Conservation (phyloP, 1,139 yeast species). For the Blastobotrys aristatus region DNA sequence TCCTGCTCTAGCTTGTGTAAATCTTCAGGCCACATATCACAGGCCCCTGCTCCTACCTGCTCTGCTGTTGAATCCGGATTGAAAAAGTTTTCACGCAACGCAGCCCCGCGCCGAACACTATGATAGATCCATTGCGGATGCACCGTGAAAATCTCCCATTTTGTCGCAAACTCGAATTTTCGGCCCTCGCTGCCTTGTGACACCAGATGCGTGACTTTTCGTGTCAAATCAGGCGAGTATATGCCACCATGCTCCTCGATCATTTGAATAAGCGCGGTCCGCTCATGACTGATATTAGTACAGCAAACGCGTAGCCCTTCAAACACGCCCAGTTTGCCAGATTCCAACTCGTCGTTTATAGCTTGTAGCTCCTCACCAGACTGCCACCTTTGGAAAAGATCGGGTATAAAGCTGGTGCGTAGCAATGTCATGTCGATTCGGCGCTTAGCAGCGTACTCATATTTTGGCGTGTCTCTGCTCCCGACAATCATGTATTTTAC, state of each 20-base stretch:
- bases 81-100: slow-evolving; percentile 48
- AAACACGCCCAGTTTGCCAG: slow-evolving; percentile 42
- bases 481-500: slow-evolving; percentile 68
- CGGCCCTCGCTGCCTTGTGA: slow-evolving; percentile 49
- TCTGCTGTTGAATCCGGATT: slow-evolving; percentile 35
- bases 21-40: slow-evolving; percentile 41
- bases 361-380: slow-evolving; percentile 41
- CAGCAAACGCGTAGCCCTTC: slow-evolving; percentile 46
- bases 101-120: slow-evolving; percentile 56
- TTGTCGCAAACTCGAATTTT: slow-evolving; percentile 56
- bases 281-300: slow-evolving; percentile 42
- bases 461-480: slow-evolving; percentile 60
- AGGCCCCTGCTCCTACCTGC: slow-evolving; percentile 45
- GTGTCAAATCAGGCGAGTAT: slow-evolving; percentile 53
- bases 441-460: slow-evolving; percentile 53
- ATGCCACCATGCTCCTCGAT: slow-evolving; percentile 55
- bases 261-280: slow-evolving; percentile 36
- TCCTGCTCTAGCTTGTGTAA: slow-evolving; percentile 16
- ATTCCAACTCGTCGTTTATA: slow-evolving; percentile 29
- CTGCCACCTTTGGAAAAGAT: slow-evolving; percentile 50
- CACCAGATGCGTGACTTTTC: slow-evolving; percentile 46
- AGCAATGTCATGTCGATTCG: slow-evolving; percentile 59
- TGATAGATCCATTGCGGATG: slow-evolving; percentile 75
- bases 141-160: slow-evolving; percentile 64
- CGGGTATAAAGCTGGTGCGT: slow-evolving; percentile 42